phyloP scores from a whole-genome alignment of 176 grass and related monocot species.

The Tillandsia fasciculata region DNA sequence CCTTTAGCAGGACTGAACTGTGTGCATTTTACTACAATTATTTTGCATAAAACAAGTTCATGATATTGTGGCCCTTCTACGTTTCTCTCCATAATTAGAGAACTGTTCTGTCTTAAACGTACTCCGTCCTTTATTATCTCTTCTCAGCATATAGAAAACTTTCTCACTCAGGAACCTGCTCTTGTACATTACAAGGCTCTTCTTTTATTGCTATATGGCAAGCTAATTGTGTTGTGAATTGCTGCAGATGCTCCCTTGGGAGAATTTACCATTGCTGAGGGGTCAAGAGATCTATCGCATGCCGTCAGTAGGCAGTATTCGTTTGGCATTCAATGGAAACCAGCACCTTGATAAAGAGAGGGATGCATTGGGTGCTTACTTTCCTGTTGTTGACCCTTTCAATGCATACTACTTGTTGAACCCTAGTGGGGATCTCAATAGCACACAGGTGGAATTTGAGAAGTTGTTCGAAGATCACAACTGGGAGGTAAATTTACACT shows the following conservation, averaged over 20 bases:
- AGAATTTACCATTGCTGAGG: conserved; percentile 63
- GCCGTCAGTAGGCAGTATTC: conserved; percentile 54
- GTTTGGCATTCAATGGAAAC: conserved; percentile 41
- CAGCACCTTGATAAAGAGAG: conserved; percentile 23
- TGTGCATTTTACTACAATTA: background rate
- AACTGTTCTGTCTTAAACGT: too few species aligned
- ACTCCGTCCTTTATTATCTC: too few species aligned
- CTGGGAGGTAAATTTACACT: conserved; percentile 45
- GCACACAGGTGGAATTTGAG: conserved; percentile 51
- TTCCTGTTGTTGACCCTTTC: conserved; percentile 61
- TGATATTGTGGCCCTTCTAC: background rate
- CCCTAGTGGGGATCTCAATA: conserved; percentile 54
- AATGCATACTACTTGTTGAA: conserved; percentile 75
- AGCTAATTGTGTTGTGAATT: conserved; percentile 6
- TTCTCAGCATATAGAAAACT: too few species aligned
- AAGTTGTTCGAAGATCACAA: conserved; percentile 49
- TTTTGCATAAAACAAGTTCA: background rate
- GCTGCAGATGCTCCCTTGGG: conserved; percentile 93
- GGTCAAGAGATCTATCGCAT: conserved; percentile 88
- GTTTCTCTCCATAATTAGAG: too few species aligned
- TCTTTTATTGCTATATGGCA: conserved; percentile 16
- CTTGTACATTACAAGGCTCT: background rate
- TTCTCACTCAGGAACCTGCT: background rate
- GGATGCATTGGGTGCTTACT: conserved; percentile 13
- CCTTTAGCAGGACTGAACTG: background rate